Conservation (phyloP, 371 early-diverging fungal genomes). For the Chytridium lagenaria region DNA sequence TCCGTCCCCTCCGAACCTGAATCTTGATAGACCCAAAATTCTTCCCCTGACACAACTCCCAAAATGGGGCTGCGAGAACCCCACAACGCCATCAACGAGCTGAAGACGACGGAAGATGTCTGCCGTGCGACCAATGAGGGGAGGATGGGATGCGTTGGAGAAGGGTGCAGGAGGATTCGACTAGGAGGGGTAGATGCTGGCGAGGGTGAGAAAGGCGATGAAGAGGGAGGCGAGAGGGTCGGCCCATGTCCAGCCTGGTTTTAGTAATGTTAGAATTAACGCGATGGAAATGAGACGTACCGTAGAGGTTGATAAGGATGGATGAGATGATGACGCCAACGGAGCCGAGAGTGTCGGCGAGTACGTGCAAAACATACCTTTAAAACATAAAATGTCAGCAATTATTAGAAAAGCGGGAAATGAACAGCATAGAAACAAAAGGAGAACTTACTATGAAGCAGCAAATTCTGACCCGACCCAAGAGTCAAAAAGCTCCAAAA, state of each 20-base stretch:
- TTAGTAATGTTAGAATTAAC: conserved; percentile 10
- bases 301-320: conserved; percentile 84
- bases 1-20: conserved; percentile 32
- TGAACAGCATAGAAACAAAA: neutral
- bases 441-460: conserved; percentile 16
- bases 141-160: conserved; percentile 47
- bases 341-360: conserved; percentile 94
- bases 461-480: conserved; percentile 25
- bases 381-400: conserved; percentile 15
- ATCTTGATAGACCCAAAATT: conserved; percentile 51
- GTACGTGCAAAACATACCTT: conserved; percentile 93
- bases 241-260: conserved; percentile 83
- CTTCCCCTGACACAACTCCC: conserved; percentile 49
- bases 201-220: conserved; percentile 86
- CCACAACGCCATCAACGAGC: conserved; percentile 46
- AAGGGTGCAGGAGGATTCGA: conserved; percentile 60
- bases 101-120: conserved; percentile 39
- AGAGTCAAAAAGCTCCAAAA: too few relatives aligned
- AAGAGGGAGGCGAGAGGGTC: conserved; percentile 95
- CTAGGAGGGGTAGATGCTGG: conserved; percentile 82
- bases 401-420: neutral
- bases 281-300: conserved; percentile 43
- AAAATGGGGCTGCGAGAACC: conserved; percentile 49
- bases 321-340: conserved; percentile 96
- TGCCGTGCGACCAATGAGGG: conserved; percentile 26